Conservation (phyloP, 2,329 filamentous ascomycete genomes). For the Colletotrichum endophyticum region DNA sequence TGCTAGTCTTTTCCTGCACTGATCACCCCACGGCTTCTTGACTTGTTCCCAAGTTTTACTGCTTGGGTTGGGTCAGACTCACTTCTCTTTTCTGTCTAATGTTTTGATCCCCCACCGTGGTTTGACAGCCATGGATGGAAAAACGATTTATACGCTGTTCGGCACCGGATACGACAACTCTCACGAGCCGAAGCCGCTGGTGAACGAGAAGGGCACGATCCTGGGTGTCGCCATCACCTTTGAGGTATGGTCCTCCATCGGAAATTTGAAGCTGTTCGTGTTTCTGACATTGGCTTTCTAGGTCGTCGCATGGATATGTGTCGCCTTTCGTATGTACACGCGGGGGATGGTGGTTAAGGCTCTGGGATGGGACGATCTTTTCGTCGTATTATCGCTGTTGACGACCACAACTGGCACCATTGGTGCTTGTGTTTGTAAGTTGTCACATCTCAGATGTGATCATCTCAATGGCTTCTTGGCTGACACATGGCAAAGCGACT, state of each 20-base stretch:
- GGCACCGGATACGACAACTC: slow-evolving; percentile 12
- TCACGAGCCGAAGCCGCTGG: slow-evolving; percentile 30
- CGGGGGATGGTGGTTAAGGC: slow-evolving; percentile 28
- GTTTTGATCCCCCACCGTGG: background rate
- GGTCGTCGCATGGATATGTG: slow-evolving; percentile 33
- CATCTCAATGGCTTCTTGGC: background rate
- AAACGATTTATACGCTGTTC: background rate
- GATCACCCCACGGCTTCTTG: background rate
- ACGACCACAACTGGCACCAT: background rate
- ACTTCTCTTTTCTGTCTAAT: background rate
- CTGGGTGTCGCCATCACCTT: slow-evolving; percentile 32
- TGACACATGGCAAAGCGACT: slow-evolving; percentile 21
- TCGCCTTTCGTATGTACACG: slow-evolving; percentile 30
- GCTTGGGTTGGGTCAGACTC: background rate
- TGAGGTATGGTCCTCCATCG: slow-evolving; percentile 20
- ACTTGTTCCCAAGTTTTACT: background rate
- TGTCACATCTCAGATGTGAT: background rate
- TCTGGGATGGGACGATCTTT: slow-evolving; percentile 39
- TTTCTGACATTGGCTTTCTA: background rate
- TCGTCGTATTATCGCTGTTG: slow-evolving; percentile 37
- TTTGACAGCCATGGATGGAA: slow-evolving; percentile 8
- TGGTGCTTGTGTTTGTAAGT: slow-evolving; percentile 6
- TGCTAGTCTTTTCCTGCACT: background rate
- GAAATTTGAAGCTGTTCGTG: background rate
- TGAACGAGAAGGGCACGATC: slow-evolving; percentile 31